A percentile compares a stretch with the other conserved stretches of the same genome.
Conservation (phyloP, 2,329 filamentous ascomycete genomes). For the Plectosphaerella cucumerina region DNA sequence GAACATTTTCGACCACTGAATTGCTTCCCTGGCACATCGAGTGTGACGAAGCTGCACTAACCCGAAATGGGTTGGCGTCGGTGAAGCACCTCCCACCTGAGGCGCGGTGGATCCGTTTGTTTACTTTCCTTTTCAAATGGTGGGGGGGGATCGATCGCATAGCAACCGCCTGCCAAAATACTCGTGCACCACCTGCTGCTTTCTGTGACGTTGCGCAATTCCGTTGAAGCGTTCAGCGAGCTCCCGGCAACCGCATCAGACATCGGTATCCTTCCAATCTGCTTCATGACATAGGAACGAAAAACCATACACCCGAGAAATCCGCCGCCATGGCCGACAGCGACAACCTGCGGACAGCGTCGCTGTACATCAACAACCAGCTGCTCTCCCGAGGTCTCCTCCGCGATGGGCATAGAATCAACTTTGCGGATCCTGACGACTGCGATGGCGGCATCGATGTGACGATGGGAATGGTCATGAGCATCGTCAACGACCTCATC, state of each 20-base stretch:
- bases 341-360: slow-evolving; percentile 62
- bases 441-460: slow-evolving; percentile 57
- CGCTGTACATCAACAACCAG: slow-evolving; percentile 70
- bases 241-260: neutral
- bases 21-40: slow-evolving; percentile 4
- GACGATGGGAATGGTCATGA: slow-evolving; percentile 83
- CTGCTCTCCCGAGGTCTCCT: slow-evolving; percentile 62
- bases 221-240: no score
- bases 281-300: neutral
- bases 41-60: slow-evolving; percentile 4
- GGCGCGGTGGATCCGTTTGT: slow-evolving; percentile 8
- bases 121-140: slow-evolving; percentile 11
- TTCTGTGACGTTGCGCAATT: no score
- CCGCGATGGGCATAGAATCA: slow-evolving; percentile 67
- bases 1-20: neutral
- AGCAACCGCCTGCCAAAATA: slow-evolving; percentile 11
- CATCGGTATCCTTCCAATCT: neutral
- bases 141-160: slow-evolving; percentile 8
- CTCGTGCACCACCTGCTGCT: neutral
- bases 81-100: no score
- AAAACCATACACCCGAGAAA: neutral
- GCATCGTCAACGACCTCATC: slow-evolving; percentile 90
- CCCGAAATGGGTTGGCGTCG: slow-evolving; percentile 6
- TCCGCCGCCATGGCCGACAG: slow-evolving; percentile 45
- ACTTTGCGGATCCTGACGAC: slow-evolving; percentile 72